Conservation (phyloP, 257 asterid species). For the Solanum virginianum region DNA sequence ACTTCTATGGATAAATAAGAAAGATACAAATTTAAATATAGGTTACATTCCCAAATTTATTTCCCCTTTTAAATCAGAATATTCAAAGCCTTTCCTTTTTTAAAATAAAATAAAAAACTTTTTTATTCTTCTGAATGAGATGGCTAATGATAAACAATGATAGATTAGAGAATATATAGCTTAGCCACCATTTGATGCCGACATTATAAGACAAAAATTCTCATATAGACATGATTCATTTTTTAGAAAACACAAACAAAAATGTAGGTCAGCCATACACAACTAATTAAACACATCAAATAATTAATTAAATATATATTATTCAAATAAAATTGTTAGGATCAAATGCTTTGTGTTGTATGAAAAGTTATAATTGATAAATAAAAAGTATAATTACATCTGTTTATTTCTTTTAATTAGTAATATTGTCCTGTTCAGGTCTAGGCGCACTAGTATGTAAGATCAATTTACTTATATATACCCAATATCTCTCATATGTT, state of each 20-base stretch:
- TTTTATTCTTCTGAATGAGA: not conserved
- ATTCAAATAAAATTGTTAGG: too few species aligned
- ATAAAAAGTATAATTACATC: too few species aligned
- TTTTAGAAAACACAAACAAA: not conserved
- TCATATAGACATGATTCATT: not conserved
- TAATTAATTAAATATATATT: too few species aligned
- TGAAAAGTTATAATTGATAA: not conserved
- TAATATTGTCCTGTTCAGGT: too few species aligned
- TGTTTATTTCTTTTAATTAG: too few species aligned
- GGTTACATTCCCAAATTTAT: not conserved
- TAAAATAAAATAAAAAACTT: not conserved
- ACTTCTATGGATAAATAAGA: not conserved
- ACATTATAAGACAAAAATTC: not conserved
- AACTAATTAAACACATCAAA: too few species aligned
- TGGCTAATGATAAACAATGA: not conserved
- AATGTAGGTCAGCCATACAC: not conserved
- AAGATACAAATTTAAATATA: not conserved
- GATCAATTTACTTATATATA: too few species aligned
- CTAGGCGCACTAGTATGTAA: too few species aligned
- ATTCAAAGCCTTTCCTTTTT: not conserved
- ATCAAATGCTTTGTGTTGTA: not conserved
- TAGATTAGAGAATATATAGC: not conserved
- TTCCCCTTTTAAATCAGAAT: not conserved
- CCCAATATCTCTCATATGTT: too few species aligned
- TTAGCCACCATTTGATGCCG: not conserved